phyloP scores from a whole-genome alignment of 805 yeast species.

The Wickerhamomyces silvicola region DNA sequence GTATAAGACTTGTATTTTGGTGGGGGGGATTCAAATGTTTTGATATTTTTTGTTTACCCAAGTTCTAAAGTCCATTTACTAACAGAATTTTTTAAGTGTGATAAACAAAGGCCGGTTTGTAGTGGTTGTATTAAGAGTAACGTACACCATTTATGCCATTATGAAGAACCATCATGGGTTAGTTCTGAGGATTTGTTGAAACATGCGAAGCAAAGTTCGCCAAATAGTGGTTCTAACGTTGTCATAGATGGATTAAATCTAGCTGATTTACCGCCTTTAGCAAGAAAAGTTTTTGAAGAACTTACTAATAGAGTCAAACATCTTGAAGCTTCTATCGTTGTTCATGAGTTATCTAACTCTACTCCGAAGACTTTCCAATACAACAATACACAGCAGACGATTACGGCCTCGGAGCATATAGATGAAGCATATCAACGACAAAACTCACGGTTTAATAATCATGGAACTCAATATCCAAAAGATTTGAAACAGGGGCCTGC shows the following conservation, averaged over 20 bases:
- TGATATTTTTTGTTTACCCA: neutral
- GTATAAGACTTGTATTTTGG: neutral
- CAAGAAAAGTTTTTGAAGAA: slow-evolving; percentile 19
- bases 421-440: no score
- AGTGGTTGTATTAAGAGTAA: slow-evolving; percentile 49
- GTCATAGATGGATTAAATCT: slow-evolving; percentile 2
- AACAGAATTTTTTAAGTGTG: slow-evolving; percentile 25
- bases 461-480: no score
- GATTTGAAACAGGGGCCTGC: no score
- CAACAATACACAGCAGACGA: neutral
- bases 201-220: slow-evolving; percentile 20
- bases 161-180: slow-evolving; percentile 54
- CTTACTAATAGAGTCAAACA: slow-evolving; percentile 37
- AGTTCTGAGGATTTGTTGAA: slow-evolving; percentile 39
- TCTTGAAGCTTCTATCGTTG: slow-evolving; percentile 39
- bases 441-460: no score
- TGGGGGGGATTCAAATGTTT: neutral
- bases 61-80: neutral
- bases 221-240: neutral
- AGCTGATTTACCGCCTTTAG: slow-evolving; percentile 5
- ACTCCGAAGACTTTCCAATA: neutral
- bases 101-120: slow-evolving; percentile 45
- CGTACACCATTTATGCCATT: slow-evolving; percentile 49
- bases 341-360: slow-evolving; percentile 24
- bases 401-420: no score